Evolutionary conservation across 331 rosid species (phyloP).

Genomic region (Arachis monticola): DNA sequence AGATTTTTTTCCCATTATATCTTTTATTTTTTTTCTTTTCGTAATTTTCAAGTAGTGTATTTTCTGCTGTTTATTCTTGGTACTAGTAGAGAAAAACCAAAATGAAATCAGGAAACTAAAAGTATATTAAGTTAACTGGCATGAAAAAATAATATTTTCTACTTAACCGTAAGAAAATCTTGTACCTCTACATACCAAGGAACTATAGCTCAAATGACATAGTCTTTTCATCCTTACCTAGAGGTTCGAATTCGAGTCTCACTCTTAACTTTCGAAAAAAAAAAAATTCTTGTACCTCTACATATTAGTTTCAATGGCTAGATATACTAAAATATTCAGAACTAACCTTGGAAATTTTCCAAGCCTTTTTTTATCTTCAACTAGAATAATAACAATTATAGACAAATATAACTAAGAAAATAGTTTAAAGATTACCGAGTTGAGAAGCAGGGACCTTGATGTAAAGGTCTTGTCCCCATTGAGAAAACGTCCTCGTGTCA

Average conservation of each 20-base stretch:
- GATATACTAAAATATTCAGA: background rate
- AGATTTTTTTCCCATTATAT: too few relatives aligned
- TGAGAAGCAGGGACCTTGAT: conserved; percentile 44
- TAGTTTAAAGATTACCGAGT: conserved; percentile 10
- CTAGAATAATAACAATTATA: background rate
- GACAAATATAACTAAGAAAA: background rate
- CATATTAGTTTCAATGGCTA: background rate
- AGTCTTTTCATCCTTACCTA: too few relatives aligned
- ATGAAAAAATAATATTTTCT: background rate
- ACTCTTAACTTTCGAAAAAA: too few relatives aligned
- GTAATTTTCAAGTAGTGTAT: too few relatives aligned
- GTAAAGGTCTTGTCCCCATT: conserved; percentile 42
- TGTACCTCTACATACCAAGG: too few relatives aligned
- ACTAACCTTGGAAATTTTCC: background rate
- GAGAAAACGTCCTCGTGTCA: conserved; percentile 28
- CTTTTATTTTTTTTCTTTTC: too few relatives aligned
- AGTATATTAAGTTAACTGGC: background rate
- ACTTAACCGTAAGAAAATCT: conserved; percentile 1
- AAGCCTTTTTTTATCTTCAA: background rate
- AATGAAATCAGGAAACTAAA: background rate
- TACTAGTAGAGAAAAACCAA: background rate
- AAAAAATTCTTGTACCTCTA: background rate
- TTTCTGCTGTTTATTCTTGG: too few relatives aligned
- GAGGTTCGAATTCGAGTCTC: too few relatives aligned
- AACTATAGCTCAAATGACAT: too few relatives aligned